Evolutionary conservation across 169 alveolate species (phyloP), one percentile per base, ranked within the genome.

Genomic region (Babesia bovis): DNA sequence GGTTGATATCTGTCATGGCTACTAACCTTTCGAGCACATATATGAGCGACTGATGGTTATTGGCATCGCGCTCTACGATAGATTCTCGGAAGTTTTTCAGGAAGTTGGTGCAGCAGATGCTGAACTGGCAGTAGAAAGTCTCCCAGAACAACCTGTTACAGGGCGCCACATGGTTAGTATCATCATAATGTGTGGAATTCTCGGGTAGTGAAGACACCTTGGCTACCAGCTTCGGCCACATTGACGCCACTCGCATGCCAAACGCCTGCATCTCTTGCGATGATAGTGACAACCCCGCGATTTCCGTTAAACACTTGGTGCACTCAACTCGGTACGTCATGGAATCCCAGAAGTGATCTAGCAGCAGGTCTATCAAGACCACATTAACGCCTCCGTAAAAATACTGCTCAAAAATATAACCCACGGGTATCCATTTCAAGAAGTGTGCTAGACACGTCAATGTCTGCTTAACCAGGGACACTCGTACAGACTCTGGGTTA

Each of bases 361-460:
- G 81, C 26, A 96, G 41, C 12, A 88, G 74, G 68, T 88, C 93
- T 4, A 88, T 66, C 53, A 88, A 73, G 32, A 82, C 86, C 38
- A 88, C 85, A n/a, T 78, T 49, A n/a, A 59, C 83, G 52, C 82
- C 67, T 58, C 74, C 69, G 85, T 84, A 88, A 47, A 61, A 65
- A 76, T 88, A 88, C 66, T 93, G 90, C 60, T 95, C 97, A 59
- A 96, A 96, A 26, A 96, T 92, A 67, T 92, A 96, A 21, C 95
- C 96, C 26, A 94, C 60, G 23, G 99, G 99, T 1, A 96, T 94
- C 99, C 99, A 96, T 67, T 93, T 90, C 28, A 96, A 84, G 79
- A 93, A 96, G 51, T 95, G 95, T 19, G 96, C 85, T 69, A 96
- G 84, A 50, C 98, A 95, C 66, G 86, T 91, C 42, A 96, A 85